Base-by-base conservation (phyloP, 1,284 basidiomycete species). In the Apiotrichum gracile region DNA sequence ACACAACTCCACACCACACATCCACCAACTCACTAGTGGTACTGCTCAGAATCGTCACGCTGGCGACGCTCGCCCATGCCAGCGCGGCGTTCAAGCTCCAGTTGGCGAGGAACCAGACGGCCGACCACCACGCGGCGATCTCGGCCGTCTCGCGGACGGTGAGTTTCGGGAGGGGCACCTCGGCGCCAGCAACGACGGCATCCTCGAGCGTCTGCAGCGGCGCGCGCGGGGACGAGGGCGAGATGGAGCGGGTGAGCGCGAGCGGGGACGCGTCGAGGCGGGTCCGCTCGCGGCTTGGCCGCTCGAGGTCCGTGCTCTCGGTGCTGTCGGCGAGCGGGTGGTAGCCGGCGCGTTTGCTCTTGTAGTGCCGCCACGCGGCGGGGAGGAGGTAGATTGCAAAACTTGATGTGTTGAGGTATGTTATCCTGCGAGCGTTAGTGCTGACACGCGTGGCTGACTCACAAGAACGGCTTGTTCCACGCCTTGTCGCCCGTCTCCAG, bases 371-470 rank as follows among this genome's bases (percentile, higher is more conserved):
- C 45, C 48, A 59, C 27, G 41, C 25, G 61, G 55, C 78, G 0
- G 91, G 90, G 10, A 97, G 65, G 25, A 98, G 83, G 76, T 97
- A 97, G 19, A 94, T 65, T n/a, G 85, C 78, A 71, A 97, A 98
- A 10, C 87, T 81, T 52, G 89, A 65, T 1, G 74, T 74, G 58
- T 73, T 74, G 55, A 76, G 64, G 47, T 75, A 76, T n/a, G 74
- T 76, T 52, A 76, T 73, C 44, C 74, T 76, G 54, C 22, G 10
- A 24, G 34, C n/a, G 34, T 35, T 9, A 35, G 34, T 7, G 34
- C 6, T 17, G 10, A 16, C 16, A 21, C 19, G 21, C 8, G 31
- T 19, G 31, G 16, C 31, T 16, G 27, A 67, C 73, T 52, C 47
- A 75, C 74, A 76, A 55, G 55, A 76, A 76, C 4, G 74, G 74